Evolutionary conservation across 345 rosid species (phyloP), one percentile per base, ranked within the genome.

Genomic region (Euclidium syriacum): DNA sequence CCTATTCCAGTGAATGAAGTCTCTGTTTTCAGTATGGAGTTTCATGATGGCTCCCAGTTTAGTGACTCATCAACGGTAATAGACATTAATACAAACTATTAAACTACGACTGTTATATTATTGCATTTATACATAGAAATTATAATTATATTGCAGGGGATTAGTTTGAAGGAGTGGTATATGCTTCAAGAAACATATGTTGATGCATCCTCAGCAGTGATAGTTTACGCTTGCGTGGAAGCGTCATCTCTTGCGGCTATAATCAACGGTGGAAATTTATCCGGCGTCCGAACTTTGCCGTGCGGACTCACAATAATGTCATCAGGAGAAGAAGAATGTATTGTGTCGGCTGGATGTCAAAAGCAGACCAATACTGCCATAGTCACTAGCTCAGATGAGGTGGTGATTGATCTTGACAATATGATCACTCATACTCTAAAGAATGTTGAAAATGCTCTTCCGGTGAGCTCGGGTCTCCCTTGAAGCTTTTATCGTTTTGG

Each of bases 141-240:
- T 22, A n/a, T 38, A 4, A 14, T n/a, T 56, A 29, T n/a, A 20
- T 33, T 9, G 22, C 15, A 44, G 32, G 4, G 29, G 3, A 20
- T 9, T 32, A 6, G 42, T 20, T 3, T 14, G 4, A 22, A 4
- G 1, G 43, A 14, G 6, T n/a, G 41, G 29, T 60, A 47, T 60
- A 0, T 82, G 62, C 43, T 85, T 38, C 83, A 85, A 73, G 90
- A 85, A 71, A 78, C 82, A 4, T 78, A 79, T 75, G 38, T 38
- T 3, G 87, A 80, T 10, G 54, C 65, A 1, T 59, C 83, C 0
- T 76, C 75, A 14, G 72, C 85, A 4, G 34, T 73, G 24, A 63
- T 82, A 10, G 74, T 82, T 33, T 77, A 78, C 41, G 73, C 81
- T 3, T 83, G 81, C 0, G 70, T 84, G 16, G 82, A 82, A 3